Evolutionary conservation across 1,139 yeast species (phyloP).

Genomic region (Blastobotrys capitulatus): DNA sequence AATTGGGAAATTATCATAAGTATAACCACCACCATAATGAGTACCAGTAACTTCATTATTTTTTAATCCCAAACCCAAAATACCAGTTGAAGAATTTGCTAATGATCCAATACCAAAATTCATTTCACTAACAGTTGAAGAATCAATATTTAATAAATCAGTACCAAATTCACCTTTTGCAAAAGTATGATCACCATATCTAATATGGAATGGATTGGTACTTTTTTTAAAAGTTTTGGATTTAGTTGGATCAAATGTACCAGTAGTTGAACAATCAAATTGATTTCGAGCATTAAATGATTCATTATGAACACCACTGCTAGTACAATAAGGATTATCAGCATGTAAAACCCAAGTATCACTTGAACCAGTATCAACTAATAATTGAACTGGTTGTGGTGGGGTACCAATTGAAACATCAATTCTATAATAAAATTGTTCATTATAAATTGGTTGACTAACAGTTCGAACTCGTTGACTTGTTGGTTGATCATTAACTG

Average conservation of each 20-base stretch:
- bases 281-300: conserved; percentile 17
- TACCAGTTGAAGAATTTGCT: conserved; percentile 31
- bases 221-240: conserved; percentile 19
- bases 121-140: conserved; percentile 12
- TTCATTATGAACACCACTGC: conserved; percentile 16
- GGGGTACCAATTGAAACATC: conserved; percentile 21
- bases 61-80: conserved; percentile 34
- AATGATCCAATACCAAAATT: conserved; percentile 29
- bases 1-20: conserved; percentile 43
- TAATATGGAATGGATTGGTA: conserved; percentile 37
- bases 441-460: conserved; percentile 17
- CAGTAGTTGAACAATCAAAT: conserved; percentile 22
- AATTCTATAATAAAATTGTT: conserved; percentile 30
- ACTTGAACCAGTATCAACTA: conserved; percentile 60
- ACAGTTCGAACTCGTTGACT: conserved; percentile 7
- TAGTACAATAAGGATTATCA: conserved; percentile 21
- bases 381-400: conserved; percentile 18
- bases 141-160: conserved; percentile 42
- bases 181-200: conserved; percentile 55
- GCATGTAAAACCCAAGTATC: conserved; percentile 54
- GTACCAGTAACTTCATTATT: conserved; percentile 35
- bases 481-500: neutral
- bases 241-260: conserved; percentile 19
- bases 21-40: conserved; percentile 9
- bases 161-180: conserved; percentile 62